A percentile compares a stretch with the other conserved stretches of the same genome.
Conservation (phyloP, 2,329 filamentous ascomycete genomes). For the Cytospora piceae region DNA sequence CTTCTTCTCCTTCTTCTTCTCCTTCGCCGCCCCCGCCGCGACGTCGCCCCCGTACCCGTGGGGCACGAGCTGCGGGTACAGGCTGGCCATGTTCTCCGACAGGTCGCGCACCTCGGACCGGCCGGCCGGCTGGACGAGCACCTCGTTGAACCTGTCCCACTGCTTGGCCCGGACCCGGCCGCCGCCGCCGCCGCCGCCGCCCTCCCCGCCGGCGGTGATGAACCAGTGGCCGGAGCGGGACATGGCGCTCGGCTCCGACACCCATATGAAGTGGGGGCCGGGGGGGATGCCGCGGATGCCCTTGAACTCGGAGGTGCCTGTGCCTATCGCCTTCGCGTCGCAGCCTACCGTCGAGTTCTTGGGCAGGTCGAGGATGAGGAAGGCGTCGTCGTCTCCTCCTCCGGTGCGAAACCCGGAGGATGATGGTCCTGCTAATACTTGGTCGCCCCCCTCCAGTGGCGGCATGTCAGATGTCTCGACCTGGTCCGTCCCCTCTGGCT, state of each 20-base stretch:
- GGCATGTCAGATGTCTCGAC: constrained; percentile 23
- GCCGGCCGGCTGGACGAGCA: constrained; percentile 52
- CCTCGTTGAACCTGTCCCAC: constrained; percentile 62
- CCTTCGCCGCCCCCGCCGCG: constrained; percentile 8
- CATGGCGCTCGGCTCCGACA: constrained; percentile 51
- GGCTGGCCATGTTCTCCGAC: constrained; percentile 44
- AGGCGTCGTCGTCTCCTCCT: constrained; percentile 44
- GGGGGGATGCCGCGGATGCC: constrained; percentile 59
- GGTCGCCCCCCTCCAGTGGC: constrained; percentile 15
- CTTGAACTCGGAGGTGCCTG: constrained; percentile 46
- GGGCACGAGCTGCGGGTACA: constrained; percentile 48
- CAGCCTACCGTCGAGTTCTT: constrained; percentile 56
- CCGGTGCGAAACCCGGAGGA: not conserved
- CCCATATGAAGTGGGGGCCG: constrained; percentile 65
- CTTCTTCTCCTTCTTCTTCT: not conserved
- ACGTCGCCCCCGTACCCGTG: constrained; percentile 45
- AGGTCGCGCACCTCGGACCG: constrained; percentile 51
- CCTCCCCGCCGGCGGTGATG: constrained; percentile 39
- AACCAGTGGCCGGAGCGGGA: constrained; percentile 65
- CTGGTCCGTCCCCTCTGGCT: constrained; percentile 8
- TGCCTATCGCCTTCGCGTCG: constrained; percentile 54
- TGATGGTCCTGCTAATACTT: not conserved
- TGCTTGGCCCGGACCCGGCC: constrained; percentile 51
- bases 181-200: not conserved
- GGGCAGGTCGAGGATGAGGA: constrained; percentile 58